Evolutionary conservation across 176 grass and related monocot genomes (phyloP).

Genomic region (Rhynchospora breviuscula): DNA sequence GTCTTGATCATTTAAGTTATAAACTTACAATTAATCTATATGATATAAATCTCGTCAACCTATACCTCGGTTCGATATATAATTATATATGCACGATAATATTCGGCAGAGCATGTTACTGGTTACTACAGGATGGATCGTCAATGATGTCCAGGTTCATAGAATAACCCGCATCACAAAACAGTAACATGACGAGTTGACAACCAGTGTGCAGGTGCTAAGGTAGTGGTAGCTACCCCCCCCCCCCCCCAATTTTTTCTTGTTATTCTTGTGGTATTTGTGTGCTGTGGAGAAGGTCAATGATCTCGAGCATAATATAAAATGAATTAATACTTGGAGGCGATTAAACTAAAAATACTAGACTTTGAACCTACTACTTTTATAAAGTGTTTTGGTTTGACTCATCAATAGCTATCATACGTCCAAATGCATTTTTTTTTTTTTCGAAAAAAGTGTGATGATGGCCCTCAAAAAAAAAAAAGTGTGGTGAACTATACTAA

Average conservation of each 20-base stretch:
- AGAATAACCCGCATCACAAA: background rate
- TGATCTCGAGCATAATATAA: background rate
- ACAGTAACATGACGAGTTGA: background rate
- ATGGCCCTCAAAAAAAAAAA: background rate
- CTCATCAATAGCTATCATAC: background rate
- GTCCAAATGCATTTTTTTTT: background rate
- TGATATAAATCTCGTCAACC: no score
- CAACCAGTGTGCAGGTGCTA: background rate
- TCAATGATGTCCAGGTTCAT: background rate
- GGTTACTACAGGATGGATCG: no score
- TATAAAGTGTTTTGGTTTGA: background rate
- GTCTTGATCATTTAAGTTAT: no score
- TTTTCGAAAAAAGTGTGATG: background rate
- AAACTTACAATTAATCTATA: no score
- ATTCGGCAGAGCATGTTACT: no score
- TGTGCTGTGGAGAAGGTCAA: background rate
- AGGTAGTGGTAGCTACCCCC: background rate
- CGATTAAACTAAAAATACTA: background rate
- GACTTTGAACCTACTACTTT: background rate
- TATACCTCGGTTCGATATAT: no score
- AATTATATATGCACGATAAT: no score
- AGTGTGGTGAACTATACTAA: background rate
- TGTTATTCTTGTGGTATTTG: background rate
- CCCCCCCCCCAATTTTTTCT: background rate
- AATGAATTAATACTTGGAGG: background rate